These are phyloP conservation scores for Daphne laureola DNA, from an alignment of 441 rosid genomes.

Conservation along the genomic window DNA sequence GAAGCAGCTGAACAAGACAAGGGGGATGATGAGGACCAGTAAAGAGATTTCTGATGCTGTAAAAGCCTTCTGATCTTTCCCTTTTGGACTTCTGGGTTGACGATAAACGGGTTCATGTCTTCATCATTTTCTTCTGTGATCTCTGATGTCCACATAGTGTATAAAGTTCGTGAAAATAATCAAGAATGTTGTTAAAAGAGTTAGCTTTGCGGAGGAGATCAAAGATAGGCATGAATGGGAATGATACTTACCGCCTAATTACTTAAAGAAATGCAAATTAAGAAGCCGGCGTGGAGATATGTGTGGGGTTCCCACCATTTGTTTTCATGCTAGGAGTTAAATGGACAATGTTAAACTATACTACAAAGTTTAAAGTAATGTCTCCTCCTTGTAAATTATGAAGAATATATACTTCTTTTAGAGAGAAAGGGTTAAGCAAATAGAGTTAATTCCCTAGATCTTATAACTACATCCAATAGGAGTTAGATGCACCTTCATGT, in stretches of 20 bases:
- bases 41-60: constrained; percentile 26
- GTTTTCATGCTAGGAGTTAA: too few species aligned
- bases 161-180: neutral
- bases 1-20: constrained; percentile 14
- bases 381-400: too few species aligned
- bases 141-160: constrained; percentile 24
- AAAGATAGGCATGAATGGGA: neutral
- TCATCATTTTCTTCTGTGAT: constrained; percentile 26
- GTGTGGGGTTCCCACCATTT: too few species aligned
- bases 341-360: too few species aligned
- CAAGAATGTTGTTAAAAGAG: too few species aligned
- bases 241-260: neutral
- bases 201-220: neutral
- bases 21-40: constrained; percentile 20
- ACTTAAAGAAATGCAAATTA: neutral
- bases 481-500: too few species aligned
- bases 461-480: too few species aligned
- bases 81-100: constrained; percentile 16
- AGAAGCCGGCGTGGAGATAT: constrained; percentile 13
- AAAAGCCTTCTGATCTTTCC: constrained; percentile 24
- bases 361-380: too few species aligned
- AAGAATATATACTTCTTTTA: too few species aligned
- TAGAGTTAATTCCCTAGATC: too few species aligned
- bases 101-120: constrained; percentile 5
- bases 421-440: too few species aligned